phyloP scores from a whole-genome alignment of 805 yeast species.

The Candida maesae region DNA sequence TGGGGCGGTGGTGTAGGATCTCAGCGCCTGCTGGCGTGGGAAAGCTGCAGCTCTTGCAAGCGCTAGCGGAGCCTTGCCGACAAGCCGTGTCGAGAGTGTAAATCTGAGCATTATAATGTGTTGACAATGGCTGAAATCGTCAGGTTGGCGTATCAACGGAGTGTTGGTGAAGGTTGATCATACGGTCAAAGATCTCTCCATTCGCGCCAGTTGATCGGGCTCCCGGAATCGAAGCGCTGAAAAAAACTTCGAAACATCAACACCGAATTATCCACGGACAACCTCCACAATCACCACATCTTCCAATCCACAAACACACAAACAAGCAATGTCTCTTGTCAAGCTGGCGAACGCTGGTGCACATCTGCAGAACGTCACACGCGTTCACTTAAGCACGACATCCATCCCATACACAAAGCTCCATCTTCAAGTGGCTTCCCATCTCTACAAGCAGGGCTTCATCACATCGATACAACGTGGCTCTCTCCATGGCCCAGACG shows the following conservation, averaged over 20 bases:
- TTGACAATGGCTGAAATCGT: no score
- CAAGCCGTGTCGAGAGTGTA: not conserved
- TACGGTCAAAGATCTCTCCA: not conserved
- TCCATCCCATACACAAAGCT: constrained; percentile 79
- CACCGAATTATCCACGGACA: no score
- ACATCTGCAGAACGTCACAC: constrained; percentile 83
- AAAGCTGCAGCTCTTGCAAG: no score
- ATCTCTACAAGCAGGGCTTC: constrained; percentile 88
- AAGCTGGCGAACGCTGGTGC: constrained; percentile 81
- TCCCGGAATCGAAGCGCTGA: constrained; percentile 3
- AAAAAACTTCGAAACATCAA: constrained; percentile 9
- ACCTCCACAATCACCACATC: not conserved
- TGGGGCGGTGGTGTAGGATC: constrained; percentile 12
- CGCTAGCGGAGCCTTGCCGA: no score
- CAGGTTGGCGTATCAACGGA: no score
- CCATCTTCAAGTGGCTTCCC: constrained; percentile 79
- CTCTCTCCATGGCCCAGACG: constrained; percentile 79
- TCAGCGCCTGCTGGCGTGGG: not conserved
- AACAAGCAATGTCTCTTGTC: constrained; percentile 73
- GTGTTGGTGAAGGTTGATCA: not conserved
- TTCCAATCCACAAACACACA: not conserved
- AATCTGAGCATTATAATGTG: not conserved
- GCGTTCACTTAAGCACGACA: constrained; percentile 69
- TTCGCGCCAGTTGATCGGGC: no score
- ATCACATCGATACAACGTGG: constrained; percentile 83